Base-by-base conservation (phyloP, 108 stramenopile species). In the Nitzschia palea region DNA sequence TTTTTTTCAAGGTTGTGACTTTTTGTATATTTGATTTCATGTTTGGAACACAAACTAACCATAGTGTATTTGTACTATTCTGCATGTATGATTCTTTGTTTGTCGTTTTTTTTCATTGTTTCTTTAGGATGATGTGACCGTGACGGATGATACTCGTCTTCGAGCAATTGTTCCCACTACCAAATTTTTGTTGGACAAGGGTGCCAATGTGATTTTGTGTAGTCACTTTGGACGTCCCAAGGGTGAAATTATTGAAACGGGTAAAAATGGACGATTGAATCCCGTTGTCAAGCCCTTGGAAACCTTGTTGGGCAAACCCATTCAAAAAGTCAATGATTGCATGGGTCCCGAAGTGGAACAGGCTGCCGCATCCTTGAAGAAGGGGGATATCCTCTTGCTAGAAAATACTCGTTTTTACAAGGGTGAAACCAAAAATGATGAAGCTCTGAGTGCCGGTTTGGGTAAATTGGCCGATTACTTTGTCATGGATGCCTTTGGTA, bases 401-500 rank as follows among this genome's bases (percentile, higher is more conserved):
- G 98, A 99, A 63, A 99, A 99, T 76, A 90, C 95, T 14, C 95
- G 98, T 12, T 99, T 98, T 73, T 89, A 99, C 81, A 76, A 69
- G 56, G 95, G 90, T 14, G 95, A 95, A 65, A 90, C 94, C 6
- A 90, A 92, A 71, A 96, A 96, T 65, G 95, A 89, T 71, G 61
- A 76, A 14, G 83, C 62, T 44, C 85, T 98, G 29, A 74, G 87
- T 10, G 84, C 68, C 1, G 90, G 89, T 8, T 71, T 98, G 20
- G 93, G 94, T 50, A 95, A 90, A 56, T 68, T 95, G 32, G 95
- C 93, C 8, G 90, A 94, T 67, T 90, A 94, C 62, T 99, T 94
- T 80, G 97, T 98, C 44, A 98, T 97, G 89, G 99, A 99, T 76
- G 99, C 99, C 33, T 99, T 99, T 71, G 99, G 99, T 29, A 99